Evolutionary conservation across 148 eudicot genomes (phyloP).

Genomic region (Camellia japonica): DNA sequence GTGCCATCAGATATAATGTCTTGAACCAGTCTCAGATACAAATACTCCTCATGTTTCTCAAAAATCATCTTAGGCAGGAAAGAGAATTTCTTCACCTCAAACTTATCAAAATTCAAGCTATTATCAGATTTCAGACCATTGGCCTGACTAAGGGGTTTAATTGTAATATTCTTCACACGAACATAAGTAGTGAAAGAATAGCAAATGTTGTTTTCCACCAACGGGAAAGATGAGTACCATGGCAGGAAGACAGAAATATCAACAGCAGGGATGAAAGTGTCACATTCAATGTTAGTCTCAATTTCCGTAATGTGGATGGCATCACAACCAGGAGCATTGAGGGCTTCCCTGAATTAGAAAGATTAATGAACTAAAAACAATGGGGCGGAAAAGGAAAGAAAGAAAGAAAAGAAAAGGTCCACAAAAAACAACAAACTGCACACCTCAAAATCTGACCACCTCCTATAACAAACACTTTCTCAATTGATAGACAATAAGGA

Average conservation of each 20-base stretch:
- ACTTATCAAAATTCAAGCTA: slow-evolving; percentile 31
- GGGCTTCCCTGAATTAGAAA: slow-evolving; percentile 69
- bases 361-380: slow-evolving; percentile 10
- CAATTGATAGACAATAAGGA: slow-evolving; percentile 59
- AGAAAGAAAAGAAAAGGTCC: background rate
- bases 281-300: slow-evolving; percentile 66
- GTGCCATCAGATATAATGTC: slow-evolving; percentile 69
- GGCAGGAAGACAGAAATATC: slow-evolving; percentile 67
- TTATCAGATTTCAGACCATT: slow-evolving; percentile 27
- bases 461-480: slow-evolving; percentile 81
- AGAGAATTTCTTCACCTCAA: slow-evolving; percentile 58
- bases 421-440: background rate
- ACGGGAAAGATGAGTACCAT: slow-evolving; percentile 77
- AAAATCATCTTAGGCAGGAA: slow-evolving; percentile 63
- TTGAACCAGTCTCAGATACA: slow-evolving; percentile 63
- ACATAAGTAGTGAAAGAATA: slow-evolving; percentile 77
- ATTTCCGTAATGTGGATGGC: slow-evolving; percentile 90
- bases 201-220: slow-evolving; percentile 56
- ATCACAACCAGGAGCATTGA: slow-evolving; percentile 79
- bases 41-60: slow-evolving; percentile 82
- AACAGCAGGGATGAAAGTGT: slow-evolving; percentile 79
- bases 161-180: slow-evolving; percentile 55
- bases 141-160: slow-evolving; percentile 29
- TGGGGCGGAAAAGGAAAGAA: background rate
- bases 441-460: slow-evolving; percentile 87